phyloP scores from a whole-genome alignment of 2,329 filamentous ascomycete genomes.

The Seiridium unicorne region DNA sequence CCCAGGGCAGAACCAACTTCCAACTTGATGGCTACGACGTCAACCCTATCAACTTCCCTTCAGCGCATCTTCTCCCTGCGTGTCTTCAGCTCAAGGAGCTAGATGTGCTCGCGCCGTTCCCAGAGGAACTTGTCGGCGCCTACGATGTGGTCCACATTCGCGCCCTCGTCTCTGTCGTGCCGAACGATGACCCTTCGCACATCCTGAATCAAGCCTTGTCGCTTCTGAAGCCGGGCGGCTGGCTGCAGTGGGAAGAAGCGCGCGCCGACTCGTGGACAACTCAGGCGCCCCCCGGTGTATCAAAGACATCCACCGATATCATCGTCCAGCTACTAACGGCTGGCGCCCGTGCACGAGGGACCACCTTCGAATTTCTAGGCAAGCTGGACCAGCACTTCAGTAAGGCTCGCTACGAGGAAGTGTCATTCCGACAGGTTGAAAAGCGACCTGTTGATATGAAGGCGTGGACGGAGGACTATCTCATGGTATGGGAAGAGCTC shows the following conservation, averaged over 20 bases:
- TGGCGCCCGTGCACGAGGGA: constrained; percentile 8
- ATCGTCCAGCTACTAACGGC: constrained; percentile 11
- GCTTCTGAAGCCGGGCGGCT: constrained; percentile 22
- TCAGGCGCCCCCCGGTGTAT: not conserved
- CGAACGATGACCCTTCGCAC: constrained; percentile 10
- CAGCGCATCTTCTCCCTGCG: constrained; percentile 11
- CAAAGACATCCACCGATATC: constrained; percentile 7
- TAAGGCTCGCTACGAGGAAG: constrained; percentile 12
- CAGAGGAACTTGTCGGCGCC: constrained; percentile 12
- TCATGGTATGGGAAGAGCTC: constrained; percentile 24
- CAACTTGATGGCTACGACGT: constrained; percentile 21
- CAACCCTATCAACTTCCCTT: constrained; percentile 18
- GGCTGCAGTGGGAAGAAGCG: constrained; percentile 22
- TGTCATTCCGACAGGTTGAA: not conserved
- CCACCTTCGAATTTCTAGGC: constrained; percentile 7
- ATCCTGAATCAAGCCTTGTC: constrained; percentile 12
- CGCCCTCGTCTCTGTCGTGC: constrained; percentile 15
- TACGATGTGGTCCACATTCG: constrained; percentile 23
- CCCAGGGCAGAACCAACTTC: constrained; percentile 3
- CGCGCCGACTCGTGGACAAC: constrained; percentile 13
- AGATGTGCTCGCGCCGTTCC: constrained; percentile 15
- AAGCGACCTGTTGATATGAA: constrained; percentile 17
- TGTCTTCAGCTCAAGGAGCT: constrained; percentile 15
- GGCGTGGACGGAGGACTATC: constrained; percentile 23
- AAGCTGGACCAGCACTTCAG: constrained; percentile 11